A percentile compares a stretch with the other conserved stretches of the same genome.
Evolutionary conservation across 306 rosid genomes (phyloP).

Genomic region (Gynostemma pentaphyllum): DNA sequence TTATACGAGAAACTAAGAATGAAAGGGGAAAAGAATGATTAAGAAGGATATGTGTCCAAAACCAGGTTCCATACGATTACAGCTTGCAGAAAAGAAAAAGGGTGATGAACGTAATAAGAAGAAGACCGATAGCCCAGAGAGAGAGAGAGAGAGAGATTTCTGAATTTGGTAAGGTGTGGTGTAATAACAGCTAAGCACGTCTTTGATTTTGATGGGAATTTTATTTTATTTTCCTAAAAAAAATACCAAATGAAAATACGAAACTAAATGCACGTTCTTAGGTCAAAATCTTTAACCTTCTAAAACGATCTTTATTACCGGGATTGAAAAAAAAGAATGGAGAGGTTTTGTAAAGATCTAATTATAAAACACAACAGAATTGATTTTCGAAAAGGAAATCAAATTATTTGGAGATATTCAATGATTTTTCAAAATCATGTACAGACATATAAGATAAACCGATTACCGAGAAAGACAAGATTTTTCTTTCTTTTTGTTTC

Average conservation of each 20-base stretch:
- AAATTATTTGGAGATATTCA: too few species aligned
- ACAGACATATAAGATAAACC: too few species aligned
- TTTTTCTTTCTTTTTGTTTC: not conserved
- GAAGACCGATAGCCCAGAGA: not conserved
- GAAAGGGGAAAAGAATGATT: constrained; percentile 2
- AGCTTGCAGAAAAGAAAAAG: constrained; percentile 41
- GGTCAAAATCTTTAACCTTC: not conserved
- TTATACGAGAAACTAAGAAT: constrained; percentile 14
- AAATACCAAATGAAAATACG: not conserved
- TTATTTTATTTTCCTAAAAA: constrained; percentile 14
- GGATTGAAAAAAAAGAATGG: not conserved
- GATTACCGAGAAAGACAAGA: too few species aligned
- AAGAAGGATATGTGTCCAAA: constrained; percentile 31
- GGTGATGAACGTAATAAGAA: constrained; percentile 19
- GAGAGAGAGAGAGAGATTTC: constrained; percentile 18
- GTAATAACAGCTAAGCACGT: constrained; percentile 79
- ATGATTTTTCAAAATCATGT: too few species aligned
- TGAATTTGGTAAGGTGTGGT: too few species aligned
- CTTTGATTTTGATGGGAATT: constrained; percentile 27
- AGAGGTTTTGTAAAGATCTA: not conserved
- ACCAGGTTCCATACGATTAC: constrained; percentile 36
- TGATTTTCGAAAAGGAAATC: too few species aligned
- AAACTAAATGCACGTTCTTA: constrained; percentile 5
- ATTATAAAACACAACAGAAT: too few species aligned
- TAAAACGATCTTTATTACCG: constrained; percentile 1